Evolutionary conservation across 2,329 filamentous ascomycete genomes (phyloP).

Genomic region (Botrytis galanthina): DNA sequence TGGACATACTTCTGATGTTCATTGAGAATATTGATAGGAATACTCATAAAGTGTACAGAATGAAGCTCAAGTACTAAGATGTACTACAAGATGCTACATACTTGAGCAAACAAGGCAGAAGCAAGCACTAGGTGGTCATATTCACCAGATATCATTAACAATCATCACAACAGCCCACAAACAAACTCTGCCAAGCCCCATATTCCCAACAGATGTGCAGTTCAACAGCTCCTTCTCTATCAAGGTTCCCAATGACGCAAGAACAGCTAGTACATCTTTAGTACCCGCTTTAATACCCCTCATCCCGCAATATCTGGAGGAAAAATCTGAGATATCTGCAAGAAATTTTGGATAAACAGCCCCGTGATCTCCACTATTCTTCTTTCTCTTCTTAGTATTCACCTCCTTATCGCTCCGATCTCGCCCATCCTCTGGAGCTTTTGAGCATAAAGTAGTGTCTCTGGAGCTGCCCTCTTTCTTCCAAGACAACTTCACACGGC

Average conservation of each 20-base stretch:
- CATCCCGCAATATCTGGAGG: not conserved
- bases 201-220: not conserved
- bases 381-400: not conserved
- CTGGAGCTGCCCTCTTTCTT: not conserved
- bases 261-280: not conserved
- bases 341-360: not conserved
- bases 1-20: not conserved
- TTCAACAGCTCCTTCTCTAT: constrained; percentile 10
- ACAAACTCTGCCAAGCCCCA: not conserved
- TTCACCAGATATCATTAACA: not conserved
- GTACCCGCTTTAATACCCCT: constrained; percentile 11
- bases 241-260: not conserved
- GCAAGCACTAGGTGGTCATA: not conserved
- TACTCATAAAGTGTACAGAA: not conserved
- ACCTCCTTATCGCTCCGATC: not conserved
- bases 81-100: not conserved
- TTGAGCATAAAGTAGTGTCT: not conserved
- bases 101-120: not conserved
- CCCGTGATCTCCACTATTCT: not conserved
- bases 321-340: not conserved
- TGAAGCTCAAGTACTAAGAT: not conserved
- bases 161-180: not conserved
- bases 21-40: not conserved
- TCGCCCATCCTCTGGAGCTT: not conserved
- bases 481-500: not conserved